Base-by-base conservation (phyloP, 495 filamentous ascomycete species). In the Tuber brumale region DNA sequence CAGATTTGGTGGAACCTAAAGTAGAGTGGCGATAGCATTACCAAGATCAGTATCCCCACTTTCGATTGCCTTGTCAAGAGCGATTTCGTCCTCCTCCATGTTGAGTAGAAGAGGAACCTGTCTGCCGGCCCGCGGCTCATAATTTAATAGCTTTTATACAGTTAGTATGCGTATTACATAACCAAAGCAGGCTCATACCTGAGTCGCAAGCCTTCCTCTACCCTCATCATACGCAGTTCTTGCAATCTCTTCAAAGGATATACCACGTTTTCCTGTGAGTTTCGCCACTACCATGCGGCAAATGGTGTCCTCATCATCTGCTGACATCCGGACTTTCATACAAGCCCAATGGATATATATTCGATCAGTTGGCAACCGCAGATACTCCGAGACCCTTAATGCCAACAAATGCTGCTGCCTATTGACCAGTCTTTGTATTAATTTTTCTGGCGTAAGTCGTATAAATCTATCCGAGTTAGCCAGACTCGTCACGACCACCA, bases 261-360 rank as follows among this genome's bases (percentile, higher is more conserved):
- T 95, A 0, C 94, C 94, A 0, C 90, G 91, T 82, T 97, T 96
- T 27, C 92, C 92, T 0, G 91, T 88, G 3, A 99, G 88, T 82
- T 94, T 93, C 77, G 91, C 89, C 7, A 98, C 95, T 69, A 99
- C 93, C 71, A 92, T 87, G 42, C 89, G 89, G 85, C 94, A 97
- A 71, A 97, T 93, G 4, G 89, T 89, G 72, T 95, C 94, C 82
- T 98, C 96, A 77, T 95, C 91, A 69, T 92, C 93, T 7, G 91
- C 88, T 1, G 94, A 94, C 7, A 91, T 85, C 37, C 93, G 91
- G 41, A 98, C 96, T 84, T 97, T 99, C 83, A 95, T 90, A 39
- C 92, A 92, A 18, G 96, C 95, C 95, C 95, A 99, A 83, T 97
- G 94, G 21, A 96, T 94, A 79, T 97, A 97, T 73, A 99, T 96